A percentile compares a stretch with the other conserved stretches of the same genome.
Evolutionary conservation across 257 asterid species (phyloP).

Genomic region (Plantago major): DNA sequence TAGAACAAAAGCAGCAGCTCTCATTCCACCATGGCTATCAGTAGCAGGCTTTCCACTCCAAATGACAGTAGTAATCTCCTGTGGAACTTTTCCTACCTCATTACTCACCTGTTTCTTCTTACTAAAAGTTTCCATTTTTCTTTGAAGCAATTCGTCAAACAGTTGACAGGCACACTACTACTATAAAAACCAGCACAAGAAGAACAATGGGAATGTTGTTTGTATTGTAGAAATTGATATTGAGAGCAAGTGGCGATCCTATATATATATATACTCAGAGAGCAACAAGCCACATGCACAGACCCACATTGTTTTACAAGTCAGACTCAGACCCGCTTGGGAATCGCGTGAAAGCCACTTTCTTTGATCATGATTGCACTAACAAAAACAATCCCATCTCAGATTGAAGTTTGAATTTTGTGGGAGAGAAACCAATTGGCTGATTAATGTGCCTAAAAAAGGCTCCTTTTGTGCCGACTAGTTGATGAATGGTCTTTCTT

Average conservation of each 20-base stretch:
- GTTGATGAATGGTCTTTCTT: not conserved
- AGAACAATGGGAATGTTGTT: not conserved
- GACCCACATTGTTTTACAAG: not conserved
- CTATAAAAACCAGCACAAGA: not conserved
- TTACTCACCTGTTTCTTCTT: not conserved
- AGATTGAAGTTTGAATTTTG: not conserved
- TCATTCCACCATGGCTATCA: constrained; percentile 66
- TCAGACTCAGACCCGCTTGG: constrained; percentile 3
- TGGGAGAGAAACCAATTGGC: not conserved
- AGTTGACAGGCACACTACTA: not conserved
- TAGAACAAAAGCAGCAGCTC: constrained; percentile 65
- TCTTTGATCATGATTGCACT: not conserved
- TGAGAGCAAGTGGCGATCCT: not conserved
- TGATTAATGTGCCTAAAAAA: not conserved
- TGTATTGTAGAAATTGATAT: not conserved
- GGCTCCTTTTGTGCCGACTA: not conserved
- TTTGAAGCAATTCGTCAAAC: not conserved
- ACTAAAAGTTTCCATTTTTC: not conserved
- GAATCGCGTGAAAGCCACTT: constrained; percentile 6
- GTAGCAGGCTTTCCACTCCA: constrained; percentile 74
- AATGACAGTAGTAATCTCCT: constrained; percentile 30
- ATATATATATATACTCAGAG: not conserved
- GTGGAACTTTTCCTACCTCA: constrained; percentile 19
- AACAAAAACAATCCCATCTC: constrained; percentile 5
- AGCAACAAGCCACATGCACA: too few species aligned